phyloP scores from a whole-genome alignment of 1,139 yeast species.

The Kodamaea arcana region DNA sequence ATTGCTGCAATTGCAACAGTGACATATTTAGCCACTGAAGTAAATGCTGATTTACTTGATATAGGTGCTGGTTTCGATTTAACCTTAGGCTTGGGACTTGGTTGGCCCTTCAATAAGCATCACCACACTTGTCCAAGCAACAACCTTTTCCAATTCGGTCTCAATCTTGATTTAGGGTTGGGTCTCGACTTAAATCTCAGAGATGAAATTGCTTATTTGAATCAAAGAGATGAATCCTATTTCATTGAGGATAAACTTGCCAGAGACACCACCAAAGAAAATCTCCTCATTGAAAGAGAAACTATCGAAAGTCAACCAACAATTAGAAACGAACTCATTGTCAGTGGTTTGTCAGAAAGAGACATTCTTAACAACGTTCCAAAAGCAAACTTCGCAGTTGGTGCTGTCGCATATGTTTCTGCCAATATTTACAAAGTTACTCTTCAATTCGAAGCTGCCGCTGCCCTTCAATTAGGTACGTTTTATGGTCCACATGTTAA shows the following conservation, averaged over 20 bases:
- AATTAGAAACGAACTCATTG: background rate
- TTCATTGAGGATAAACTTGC: background rate
- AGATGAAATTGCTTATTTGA: background rate
- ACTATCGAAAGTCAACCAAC: background rate
- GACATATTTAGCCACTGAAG: constrained; percentile 10
- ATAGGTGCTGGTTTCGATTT: constrained; percentile 10
- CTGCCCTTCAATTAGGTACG: constrained; percentile 11
- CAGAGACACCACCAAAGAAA: background rate
- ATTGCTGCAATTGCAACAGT: constrained; percentile 14
- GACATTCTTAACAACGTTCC: constrained; percentile 16
- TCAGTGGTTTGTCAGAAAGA: background rate
- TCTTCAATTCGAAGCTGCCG: constrained; percentile 15
- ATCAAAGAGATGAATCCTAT: too few relatives aligned
- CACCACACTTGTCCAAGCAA: constrained; percentile 8
- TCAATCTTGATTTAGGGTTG: constrained; percentile 12
- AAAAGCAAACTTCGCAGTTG: constrained; percentile 25
- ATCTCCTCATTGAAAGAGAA: too few relatives aligned
- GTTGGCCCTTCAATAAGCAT: constrained; percentile 8
- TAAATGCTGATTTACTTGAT: constrained; percentile 11
- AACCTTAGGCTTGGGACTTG: constrained; percentile 9
- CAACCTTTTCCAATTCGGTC: constrained; percentile 12
- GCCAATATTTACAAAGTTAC: constrained; percentile 27
- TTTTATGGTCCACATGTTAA: constrained; percentile 6
- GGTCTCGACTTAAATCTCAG: constrained; percentile 12
- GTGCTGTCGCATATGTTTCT: constrained; percentile 22